phyloP scores from a whole-genome alignment of 257 asterid genomes.

The Solanum chmielewskii region DNA sequence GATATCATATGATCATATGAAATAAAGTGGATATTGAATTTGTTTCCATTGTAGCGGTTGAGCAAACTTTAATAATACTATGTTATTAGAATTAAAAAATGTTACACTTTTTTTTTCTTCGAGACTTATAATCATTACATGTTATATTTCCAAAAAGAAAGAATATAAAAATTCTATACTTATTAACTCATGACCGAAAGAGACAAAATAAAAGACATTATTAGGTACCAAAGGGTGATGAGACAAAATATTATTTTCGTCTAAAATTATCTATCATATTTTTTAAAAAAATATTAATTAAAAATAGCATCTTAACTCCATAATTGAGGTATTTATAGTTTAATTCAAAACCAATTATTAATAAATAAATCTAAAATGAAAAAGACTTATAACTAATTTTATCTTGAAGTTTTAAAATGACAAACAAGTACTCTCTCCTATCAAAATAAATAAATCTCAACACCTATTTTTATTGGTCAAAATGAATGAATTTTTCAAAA shows the following conservation, averaged over 20 bases:
- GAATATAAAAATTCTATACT: background rate
- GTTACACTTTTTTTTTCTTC: background rate
- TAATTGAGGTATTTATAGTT: background rate
- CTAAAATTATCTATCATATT: no score
- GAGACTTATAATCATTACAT: background rate
- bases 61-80: background rate
- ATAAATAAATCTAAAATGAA: background rate
- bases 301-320: background rate
- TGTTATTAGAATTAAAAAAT: background rate
- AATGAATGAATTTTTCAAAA: background rate
- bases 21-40: background rate
- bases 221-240: no score
- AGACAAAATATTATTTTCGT: no score
- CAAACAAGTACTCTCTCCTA: background rate
- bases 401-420: background rate
- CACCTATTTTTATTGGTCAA: background rate
- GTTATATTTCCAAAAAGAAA: background rate
- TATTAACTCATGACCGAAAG: background rate
- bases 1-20: background rate
- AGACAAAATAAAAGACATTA: background rate
- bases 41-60: background rate
- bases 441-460: background rate
- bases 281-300: background rate
- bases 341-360: no score
- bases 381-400: background rate